phyloP scores from a whole-genome alignment of 1,139 yeast species.

The Taphrina wiesneri region DNA sequence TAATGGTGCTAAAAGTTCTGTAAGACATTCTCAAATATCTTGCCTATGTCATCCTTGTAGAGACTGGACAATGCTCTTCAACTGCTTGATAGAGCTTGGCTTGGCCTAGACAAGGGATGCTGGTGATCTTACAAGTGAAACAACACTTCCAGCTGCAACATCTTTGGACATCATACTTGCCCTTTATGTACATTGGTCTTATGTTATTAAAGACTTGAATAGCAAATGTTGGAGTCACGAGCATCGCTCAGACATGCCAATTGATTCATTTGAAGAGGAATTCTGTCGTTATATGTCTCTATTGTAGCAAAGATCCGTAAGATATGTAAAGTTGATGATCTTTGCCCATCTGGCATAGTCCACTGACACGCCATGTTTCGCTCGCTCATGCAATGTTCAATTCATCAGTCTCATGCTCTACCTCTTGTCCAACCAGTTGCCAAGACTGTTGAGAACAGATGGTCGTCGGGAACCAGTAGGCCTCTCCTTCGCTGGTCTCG shows the following conservation, averaged over 20 bases:
- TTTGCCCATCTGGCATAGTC: not conserved
- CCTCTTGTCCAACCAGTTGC: constrained; percentile 19
- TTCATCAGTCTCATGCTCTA: not conserved
- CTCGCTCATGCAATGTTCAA: not conserved
- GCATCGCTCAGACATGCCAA: not conserved
- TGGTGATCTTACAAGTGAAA: not conserved
- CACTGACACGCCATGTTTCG: not conserved
- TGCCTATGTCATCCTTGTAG: too few species aligned
- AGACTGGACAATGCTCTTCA: too few species aligned
- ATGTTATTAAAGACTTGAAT: not conserved
- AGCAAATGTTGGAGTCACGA: not conserved
- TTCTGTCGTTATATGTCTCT: too few species aligned
- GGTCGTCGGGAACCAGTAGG: constrained; percentile 6
- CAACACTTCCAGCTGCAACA: not conserved
- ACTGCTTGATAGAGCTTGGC: too few species aligned
- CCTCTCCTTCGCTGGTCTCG: not conserved
- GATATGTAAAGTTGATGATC: too few species aligned
- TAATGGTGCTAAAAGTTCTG: too few species aligned
- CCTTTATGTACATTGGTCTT: not conserved
- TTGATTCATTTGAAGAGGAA: too few species aligned
- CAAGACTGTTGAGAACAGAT: constrained; percentile 6
- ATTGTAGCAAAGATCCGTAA: too few species aligned
- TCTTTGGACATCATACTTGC: not conserved
- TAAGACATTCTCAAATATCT: too few species aligned
- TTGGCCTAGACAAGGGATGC: not conserved